phyloP scores from a whole-genome alignment of 768 basidiomycete species.

The Pseudohyphozyma bogoriensis region DNA sequence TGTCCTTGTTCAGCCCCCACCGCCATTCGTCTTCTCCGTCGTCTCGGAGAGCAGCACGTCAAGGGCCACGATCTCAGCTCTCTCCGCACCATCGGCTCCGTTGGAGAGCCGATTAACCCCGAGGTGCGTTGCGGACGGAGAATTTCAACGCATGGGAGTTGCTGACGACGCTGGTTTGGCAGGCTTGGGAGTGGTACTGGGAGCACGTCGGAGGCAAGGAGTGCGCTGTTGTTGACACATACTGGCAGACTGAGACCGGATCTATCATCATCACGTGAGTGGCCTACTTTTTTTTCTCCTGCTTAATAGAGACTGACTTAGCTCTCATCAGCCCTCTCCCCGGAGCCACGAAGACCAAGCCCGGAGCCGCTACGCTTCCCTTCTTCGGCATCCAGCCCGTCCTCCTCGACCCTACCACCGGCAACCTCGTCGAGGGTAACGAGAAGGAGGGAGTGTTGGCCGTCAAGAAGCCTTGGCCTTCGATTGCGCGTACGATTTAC shows the following conservation, averaged over 20 bases:
- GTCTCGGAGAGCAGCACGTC: conserved; percentile 77
- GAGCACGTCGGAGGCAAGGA: conserved; percentile 79
- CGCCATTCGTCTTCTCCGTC: conserved; percentile 82
- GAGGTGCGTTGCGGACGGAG: conserved; percentile 43
- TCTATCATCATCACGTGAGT: conserved; percentile 69
- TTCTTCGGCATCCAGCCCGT: conserved; percentile 91
- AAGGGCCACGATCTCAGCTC: conserved; percentile 67
- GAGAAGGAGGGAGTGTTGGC: conserved; percentile 83
- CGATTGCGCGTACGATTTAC: conserved; percentile 84
- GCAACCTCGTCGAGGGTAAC: conserved; percentile 63
- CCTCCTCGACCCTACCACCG: conserved; percentile 73
- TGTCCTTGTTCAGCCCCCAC: conserved; percentile 84
- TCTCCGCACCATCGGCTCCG: conserved; percentile 77
- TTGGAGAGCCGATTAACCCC: conserved; percentile 98
- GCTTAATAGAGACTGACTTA: background rate
- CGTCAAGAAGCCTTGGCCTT: conserved; percentile 83
- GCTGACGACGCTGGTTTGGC: background rate
- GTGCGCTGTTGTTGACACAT: conserved; percentile 49
- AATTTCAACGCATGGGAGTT: no score
- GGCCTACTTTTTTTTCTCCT: background rate
- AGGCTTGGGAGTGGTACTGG: conserved; percentile 96
- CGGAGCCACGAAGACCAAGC: conserved; percentile 90
- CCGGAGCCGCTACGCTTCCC: conserved; percentile 91
- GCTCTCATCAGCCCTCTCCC: conserved; percentile 55
- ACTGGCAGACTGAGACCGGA: conserved; percentile 95